Evolutionary conservation across 2,329 filamentous ascomycete genomes (phyloP).

Genomic region (Penicillium psychrosexuale): DNA sequence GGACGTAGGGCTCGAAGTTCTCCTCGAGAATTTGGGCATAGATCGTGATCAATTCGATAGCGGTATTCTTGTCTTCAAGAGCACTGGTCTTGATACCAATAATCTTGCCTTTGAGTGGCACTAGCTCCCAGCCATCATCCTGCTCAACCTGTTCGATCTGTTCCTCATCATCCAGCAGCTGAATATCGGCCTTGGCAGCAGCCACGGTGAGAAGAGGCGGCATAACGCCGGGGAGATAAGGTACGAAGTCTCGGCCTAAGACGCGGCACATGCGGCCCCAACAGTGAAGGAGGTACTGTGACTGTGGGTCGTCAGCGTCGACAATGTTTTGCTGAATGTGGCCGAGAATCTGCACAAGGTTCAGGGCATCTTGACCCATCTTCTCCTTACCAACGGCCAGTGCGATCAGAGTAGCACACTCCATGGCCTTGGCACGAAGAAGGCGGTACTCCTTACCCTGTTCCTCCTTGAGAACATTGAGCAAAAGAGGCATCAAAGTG

Average conservation of each 20-base stretch:
- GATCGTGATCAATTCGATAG: constrained; percentile 96
- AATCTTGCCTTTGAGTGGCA: constrained; percentile 94
- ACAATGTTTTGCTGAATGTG: constrained; percentile 82
- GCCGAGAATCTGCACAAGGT: constrained; percentile 80
- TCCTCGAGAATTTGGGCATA: constrained; percentile 95
- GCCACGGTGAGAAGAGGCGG: constrained; percentile 87
- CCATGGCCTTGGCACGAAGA: constrained; percentile 95
- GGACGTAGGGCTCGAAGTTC: constrained; percentile 85
- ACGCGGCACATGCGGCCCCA: constrained; percentile 99
- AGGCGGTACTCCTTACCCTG: constrained; percentile 91
- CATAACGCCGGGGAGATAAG: constrained; percentile 90
- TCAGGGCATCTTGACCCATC: constrained; percentile 82
- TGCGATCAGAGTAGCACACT: constrained; percentile 91
- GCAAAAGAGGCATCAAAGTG: constrained; percentile 89
- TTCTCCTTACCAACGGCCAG: constrained; percentile 91
- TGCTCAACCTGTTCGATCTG: constrained; percentile 89
- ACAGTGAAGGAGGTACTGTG: constrained; percentile 96
- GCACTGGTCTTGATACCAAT: constrained; percentile 97
- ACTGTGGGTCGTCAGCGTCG: constrained; percentile 91
- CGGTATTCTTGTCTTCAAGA: constrained; percentile 98
- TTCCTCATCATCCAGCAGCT: constrained; percentile 91
- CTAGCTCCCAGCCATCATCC: constrained; percentile 95
- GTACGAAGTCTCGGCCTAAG: constrained; percentile 82
- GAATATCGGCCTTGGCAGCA: constrained; percentile 93
- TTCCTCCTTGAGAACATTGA: constrained; percentile 83